phyloP scores from a whole-genome alignment of 73 alveolate genomes.

The Blepharisma stoltei region DNA sequence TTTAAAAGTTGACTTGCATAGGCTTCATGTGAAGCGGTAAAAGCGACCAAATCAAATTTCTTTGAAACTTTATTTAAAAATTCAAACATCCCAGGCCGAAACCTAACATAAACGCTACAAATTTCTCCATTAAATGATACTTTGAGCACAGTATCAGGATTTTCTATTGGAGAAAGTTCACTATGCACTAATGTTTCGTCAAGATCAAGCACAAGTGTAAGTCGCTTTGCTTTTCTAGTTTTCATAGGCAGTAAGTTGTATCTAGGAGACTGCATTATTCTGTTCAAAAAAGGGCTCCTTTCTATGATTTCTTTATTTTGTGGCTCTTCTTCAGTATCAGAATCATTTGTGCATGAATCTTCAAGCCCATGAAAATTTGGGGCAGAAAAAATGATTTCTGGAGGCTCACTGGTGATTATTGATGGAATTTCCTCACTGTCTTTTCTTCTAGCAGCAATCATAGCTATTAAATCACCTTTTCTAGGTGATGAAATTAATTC shows the following conservation, averaged over 20 bases:
- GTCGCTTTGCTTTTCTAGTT: slow-evolving; percentile 1
- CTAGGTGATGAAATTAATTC: no score
- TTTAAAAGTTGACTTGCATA: slow-evolving; percentile 58
- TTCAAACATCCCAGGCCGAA: slow-evolving; percentile 33
- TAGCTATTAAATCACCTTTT: no score
- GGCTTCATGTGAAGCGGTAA: slow-evolving; percentile 45
- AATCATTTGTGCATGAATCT: no score
- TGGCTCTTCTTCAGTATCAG: no score
- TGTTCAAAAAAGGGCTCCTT: no score
- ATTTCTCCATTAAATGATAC: slow-evolving; percentile 30
- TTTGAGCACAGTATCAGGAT: slow-evolving; percentile 18
- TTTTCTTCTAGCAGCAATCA: no score
- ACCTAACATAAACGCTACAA: slow-evolving; percentile 13
- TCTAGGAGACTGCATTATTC: no score
- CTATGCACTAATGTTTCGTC: slow-evolving; percentile 60
- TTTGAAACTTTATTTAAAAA: slow-evolving; percentile 34
- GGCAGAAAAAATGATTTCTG: no score
- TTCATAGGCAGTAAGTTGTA: slow-evolving; percentile 18
- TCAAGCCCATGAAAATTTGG: no score
- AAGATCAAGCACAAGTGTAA: slow-evolving; percentile 48
- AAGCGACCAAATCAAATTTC: slow-evolving; percentile 34
- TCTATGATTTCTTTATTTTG: no score
- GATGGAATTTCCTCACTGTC: no score
- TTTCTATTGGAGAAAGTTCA: slow-evolving; percentile 21
- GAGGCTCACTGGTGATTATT: no score